Base-by-base conservation (phyloP, 805 yeast genomes). In the Peterozyma toletana region DNA sequence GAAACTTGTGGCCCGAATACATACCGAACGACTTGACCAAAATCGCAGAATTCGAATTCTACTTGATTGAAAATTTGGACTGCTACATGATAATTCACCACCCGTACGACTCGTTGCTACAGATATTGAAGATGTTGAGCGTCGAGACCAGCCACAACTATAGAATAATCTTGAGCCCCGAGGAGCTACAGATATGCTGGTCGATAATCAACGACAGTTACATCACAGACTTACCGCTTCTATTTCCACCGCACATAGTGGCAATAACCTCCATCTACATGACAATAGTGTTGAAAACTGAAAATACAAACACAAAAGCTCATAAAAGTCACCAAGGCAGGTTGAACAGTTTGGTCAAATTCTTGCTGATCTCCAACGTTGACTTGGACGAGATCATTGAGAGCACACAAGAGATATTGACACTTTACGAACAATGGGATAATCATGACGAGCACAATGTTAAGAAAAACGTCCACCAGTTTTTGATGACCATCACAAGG, bases 21-120 rank as follows among this genome's bases (percentile, higher is more conserved):
- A 83, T 91, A 33, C 95, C 97, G 0, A 88, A 85, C 46, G 98
- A 91, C 59, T 78, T 89, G 14, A 83, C 96, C 29, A 87, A 86
- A 55, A 70, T 93, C 13, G 97, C 98, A 0, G 98, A 93, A 58
- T 86, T 95, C 63, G 99, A 93, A 63, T 93, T 93, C 59, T 93
- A 91, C 57, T 61, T 93, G 37, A 81, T 93, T 15, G 97, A 89
- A 54, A 98, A 90, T 59, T 70, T 93, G 64, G 78, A 84, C 55
- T 71, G 84, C 62, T 83, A 71, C 55, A 55, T 86, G 48, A 68
- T 83, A n/a, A 70, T 84, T 2, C 86, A 84, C 56, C 93, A 84
- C 56, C 93, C 93, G 0, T 85, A 85, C 59, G 68, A 73, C 48
- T 72, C 87, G 2, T 62, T 85, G 47, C 59, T 75, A 27, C 83